These are phyloP conservation scores for Eudorina sp. DNA, from an alignment of 139 green algal species.

Conservation along the genomic window DNA sequence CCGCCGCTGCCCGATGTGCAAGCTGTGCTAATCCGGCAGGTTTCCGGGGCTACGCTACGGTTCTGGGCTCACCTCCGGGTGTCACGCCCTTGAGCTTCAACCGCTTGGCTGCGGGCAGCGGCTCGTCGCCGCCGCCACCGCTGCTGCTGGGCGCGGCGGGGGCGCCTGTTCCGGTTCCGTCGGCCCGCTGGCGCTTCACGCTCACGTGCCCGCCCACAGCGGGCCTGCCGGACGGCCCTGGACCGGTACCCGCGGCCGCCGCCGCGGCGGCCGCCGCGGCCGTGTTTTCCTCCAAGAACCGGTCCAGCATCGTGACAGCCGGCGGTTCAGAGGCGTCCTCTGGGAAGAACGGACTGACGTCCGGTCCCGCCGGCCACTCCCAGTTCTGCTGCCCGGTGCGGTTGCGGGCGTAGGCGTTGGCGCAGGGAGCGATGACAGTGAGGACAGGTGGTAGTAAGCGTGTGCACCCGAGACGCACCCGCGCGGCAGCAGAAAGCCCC, in stretches of 20 bases:
- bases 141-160: neutral
- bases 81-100: neutral
- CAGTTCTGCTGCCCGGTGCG: no score
- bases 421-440: no score
- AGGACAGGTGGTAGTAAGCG: no score
- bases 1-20: no score
- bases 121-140: neutral
- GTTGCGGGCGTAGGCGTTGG: no score
- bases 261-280: neutral
- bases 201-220: neutral
- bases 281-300: neutral
- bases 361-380: neutral
- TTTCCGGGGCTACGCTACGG: no score
- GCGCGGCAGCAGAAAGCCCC: no score
- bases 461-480: no score
- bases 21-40: no score
- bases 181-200: constrained; percentile 11
- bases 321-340: neutral
- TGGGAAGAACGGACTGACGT: neutral
- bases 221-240: neutral
- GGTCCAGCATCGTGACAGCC: neutral
- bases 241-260: neutral
- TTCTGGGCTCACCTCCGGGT: neutral
- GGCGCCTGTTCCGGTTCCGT: neutral
- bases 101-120: neutral